Base-by-base conservation (phyloP, 2,329 filamentous ascomycete species). In the Phialemoniopsis sp. region DNA sequence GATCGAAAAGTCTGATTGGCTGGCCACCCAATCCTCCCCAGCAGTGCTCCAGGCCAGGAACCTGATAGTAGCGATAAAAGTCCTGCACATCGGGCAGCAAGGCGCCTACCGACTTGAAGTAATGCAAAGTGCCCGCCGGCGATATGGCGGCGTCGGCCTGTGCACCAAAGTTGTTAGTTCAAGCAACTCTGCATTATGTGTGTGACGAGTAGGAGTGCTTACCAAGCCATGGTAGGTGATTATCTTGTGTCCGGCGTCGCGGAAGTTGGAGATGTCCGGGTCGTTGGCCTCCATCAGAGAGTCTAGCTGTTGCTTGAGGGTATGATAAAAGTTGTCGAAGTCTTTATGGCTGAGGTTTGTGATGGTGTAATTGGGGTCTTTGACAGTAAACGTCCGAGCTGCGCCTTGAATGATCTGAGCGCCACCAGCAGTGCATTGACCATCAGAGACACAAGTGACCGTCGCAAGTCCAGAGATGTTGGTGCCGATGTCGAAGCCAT, bases 191-290 rank as follows among this genome's bases (percentile, higher is more conserved):
- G n/a, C n/a, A n/a, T n/a, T n/a, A n/a, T n/a, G n/a, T n/a, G n/a
- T n/a, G n/a, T n/a, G n/a, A n/a, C n/a, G n/a, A n/a, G n/a, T n/a
- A n/a, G n/a, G n/a, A n/a, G n/a, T 8, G 37, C 42, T 37, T 31
- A 43, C 43, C 10, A 46, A 10, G 36, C 69, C 70, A 48, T 73
- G 70, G 59, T n/a, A 73, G 42, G 68, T 63, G 4, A 76, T 53
- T 12, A 76, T 51, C 49, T 74, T 76, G 13, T 68, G 71, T 14
- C 70, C 71, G 1, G 55, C 45, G 2, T 53, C 40, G 8, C 63
- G 52, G 54, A 73, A 74, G 4, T 51, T 44, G 1, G 63, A 66
- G 2, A 75, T 56, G 37, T 74, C 69, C 0, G 68, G 63, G 34
- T 65, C 49, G 2, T 26, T 26, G 6, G 50, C 43, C 9, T 18